Evolutionary conservation across 2,329 filamentous ascomycete genomes (phyloP).

Genomic region (Aspergillus piperis): DNA sequence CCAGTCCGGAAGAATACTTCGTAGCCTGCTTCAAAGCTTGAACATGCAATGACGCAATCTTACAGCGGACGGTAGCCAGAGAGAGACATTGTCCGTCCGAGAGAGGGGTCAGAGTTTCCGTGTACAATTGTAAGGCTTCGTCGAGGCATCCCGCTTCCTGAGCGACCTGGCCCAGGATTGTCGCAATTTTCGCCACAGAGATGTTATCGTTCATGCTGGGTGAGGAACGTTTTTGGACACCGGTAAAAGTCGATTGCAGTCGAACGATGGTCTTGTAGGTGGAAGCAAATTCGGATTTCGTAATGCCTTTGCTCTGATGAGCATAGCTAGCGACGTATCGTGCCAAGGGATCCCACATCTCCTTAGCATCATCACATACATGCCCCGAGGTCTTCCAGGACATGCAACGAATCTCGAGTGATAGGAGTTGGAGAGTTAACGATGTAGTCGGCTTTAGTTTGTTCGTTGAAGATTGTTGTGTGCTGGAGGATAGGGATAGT

Average conservation of each 20-base stretch:
- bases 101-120: slow-evolving; percentile 34
- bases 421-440: slow-evolving; percentile 44
- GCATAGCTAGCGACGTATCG: slow-evolving; percentile 42
- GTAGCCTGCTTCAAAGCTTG: slow-evolving; percentile 31
- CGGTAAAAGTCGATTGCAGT: slow-evolving; percentile 34
- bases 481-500: slow-evolving; percentile 34
- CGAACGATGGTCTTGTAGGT: slow-evolving; percentile 40
- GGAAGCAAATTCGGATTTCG: slow-evolving; percentile 40
- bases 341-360: slow-evolving; percentile 47
- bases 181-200: slow-evolving; percentile 37
- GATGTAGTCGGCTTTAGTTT: slow-evolving; percentile 33
- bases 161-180: slow-evolving; percentile 42
- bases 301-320: slow-evolving; percentile 35
- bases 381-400: slow-evolving; percentile 48
- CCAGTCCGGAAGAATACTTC: slow-evolving; percentile 22
- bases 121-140: slow-evolving; percentile 41
- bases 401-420: slow-evolving; percentile 43
- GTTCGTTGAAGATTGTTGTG: slow-evolving; percentile 19
- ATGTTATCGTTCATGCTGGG: slow-evolving; percentile 24
- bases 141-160: slow-evolving; percentile 43
- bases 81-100: slow-evolving; percentile 35
- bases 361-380: slow-evolving; percentile 42
- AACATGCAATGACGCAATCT: slow-evolving; percentile 41
- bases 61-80: slow-evolving; percentile 41
- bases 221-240: slow-evolving; percentile 29